phyloP scores from a whole-genome alignment of 176 grass and related monocot species.

The Pontederia paniculata region DNA sequence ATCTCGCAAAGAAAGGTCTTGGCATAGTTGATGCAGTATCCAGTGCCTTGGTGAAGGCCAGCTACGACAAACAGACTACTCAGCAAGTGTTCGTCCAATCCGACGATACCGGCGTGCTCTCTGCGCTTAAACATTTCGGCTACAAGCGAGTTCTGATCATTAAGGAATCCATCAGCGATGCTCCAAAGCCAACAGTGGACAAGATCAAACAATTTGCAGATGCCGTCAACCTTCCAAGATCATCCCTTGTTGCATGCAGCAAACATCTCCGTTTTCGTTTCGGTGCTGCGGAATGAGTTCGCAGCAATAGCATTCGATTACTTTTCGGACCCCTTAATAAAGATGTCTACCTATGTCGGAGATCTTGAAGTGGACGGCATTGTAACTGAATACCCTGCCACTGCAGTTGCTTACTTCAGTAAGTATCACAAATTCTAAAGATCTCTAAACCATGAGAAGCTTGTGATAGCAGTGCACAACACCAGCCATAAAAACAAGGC shows the following conservation, averaged over 20 bases:
- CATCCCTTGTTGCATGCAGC: conserved; percentile 41
- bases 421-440: conserved; percentile 13
- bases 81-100: conserved; percentile 60
- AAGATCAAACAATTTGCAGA: conserved; percentile 51
- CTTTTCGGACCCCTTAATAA: conserved; percentile 59
- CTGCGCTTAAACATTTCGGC: conserved; percentile 32
- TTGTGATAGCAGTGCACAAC: background rate
- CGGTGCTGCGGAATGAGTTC: conserved; percentile 81
- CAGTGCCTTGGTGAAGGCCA: conserved; percentile 50
- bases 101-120: conserved; percentile 62
- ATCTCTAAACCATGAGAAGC: background rate
- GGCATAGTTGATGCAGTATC: conserved; percentile 55
- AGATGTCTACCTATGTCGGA: conserved; percentile 44
- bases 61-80: too few species aligned
- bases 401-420: conserved; percentile 68
- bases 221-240: conserved; percentile 38
- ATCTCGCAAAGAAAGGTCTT: conserved; percentile 60
- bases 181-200: conserved; percentile 34
- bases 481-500: too few species aligned
- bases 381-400: conserved; percentile 67
- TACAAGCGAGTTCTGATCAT: conserved; percentile 48
- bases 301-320: conserved; percentile 61
- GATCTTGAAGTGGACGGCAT: conserved; percentile 41
- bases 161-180: conserved; percentile 36
- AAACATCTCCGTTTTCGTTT: conserved; percentile 51